Evolutionary conservation across 2,329 filamentous ascomycete species (phyloP).

Genomic region (Aulographum hederae): DNA sequence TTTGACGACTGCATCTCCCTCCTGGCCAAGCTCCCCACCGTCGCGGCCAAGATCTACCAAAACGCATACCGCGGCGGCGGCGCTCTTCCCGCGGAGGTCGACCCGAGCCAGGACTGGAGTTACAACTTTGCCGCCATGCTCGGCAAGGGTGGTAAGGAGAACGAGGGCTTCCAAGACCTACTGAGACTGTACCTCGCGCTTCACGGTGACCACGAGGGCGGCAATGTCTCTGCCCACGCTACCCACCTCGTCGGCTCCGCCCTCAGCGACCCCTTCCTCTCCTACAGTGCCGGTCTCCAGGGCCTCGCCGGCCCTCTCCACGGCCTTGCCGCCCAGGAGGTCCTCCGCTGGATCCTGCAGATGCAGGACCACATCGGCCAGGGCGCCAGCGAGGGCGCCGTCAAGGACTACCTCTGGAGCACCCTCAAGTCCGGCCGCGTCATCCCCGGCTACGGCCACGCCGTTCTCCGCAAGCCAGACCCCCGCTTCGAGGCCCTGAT

Average conservation of each 20-base stretch:
- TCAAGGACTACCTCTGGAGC: slow-evolving; percentile 79
- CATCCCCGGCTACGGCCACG: slow-evolving; percentile 88
- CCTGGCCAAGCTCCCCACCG: slow-evolving; percentile 87
- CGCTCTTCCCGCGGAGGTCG: slow-evolving; percentile 56
- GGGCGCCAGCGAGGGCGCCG: slow-evolving; percentile 60
- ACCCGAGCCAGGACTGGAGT: slow-evolving; percentile 82
- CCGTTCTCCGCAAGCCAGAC: slow-evolving; percentile 89
- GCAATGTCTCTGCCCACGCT: slow-evolving; percentile 89
- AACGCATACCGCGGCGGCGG: slow-evolving; percentile 63
- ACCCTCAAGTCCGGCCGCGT: slow-evolving; percentile 89
- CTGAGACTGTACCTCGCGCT: slow-evolving; percentile 87
- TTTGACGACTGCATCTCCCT: slow-evolving; percentile 91
- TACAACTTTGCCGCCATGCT: slow-evolving; percentile 98
- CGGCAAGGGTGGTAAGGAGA: slow-evolving; percentile 70
- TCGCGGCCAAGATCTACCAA: slow-evolving; percentile 95
- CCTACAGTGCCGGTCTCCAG: slow-evolving; percentile 88
- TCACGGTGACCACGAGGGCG: slow-evolving; percentile 95
- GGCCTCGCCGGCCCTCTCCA: slow-evolving; percentile 89
- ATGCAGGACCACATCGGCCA: slow-evolving; percentile 81
- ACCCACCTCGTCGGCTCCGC: slow-evolving; percentile 92
- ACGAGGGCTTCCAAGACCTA: slow-evolving; percentile 90
- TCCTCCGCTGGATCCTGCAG: slow-evolving; percentile 87
- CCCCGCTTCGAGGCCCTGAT: slow-evolving; percentile 92
- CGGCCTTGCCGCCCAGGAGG: slow-evolving; percentile 88
- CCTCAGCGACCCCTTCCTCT: slow-evolving; percentile 85